Conservation (phyloP, 2,329 filamentous ascomycete species). For the Thermoascus crustaceus region DNA sequence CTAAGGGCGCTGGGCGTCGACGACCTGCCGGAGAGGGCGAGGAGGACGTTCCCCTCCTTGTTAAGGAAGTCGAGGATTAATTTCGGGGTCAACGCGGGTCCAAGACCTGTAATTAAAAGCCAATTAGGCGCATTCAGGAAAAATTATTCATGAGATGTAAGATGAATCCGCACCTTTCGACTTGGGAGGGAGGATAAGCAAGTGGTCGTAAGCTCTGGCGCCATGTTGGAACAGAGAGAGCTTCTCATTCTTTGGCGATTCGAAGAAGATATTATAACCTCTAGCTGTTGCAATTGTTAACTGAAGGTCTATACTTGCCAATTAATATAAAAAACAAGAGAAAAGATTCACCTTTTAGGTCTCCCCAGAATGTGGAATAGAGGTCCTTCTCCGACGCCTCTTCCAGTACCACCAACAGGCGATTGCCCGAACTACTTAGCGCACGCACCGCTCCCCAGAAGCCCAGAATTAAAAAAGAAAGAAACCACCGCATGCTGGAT, state of each 20-base stretch:
- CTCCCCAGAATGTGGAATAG: constrained; percentile 66
- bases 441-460: constrained; percentile 51
- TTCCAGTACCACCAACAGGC: constrained; percentile 79
- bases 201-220: constrained; percentile 82
- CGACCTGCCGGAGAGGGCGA: constrained; percentile 67
- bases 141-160: neutral
- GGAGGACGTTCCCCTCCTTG: constrained; percentile 79
- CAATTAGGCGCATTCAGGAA: constrained; percentile 14
- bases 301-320: neutral
- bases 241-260: constrained; percentile 72
- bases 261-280: constrained; percentile 71
- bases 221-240: constrained; percentile 77
- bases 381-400: constrained; percentile 69
- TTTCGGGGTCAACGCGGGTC: constrained; percentile 78
- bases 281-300: constrained; percentile 49
- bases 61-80: constrained; percentile 86
- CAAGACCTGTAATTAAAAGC: constrained; percentile 56
- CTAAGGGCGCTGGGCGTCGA: constrained; percentile 65
- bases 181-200: constrained; percentile 80
- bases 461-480: constrained; percentile 62
- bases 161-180: constrained; percentile 60
- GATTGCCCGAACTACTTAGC: constrained; percentile 67
- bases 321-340: constrained; percentile 1
- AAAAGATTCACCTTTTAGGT: constrained; percentile 35
- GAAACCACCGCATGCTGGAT: constrained; percentile 62